Conservation (phyloP, 2,329 filamentous ascomycete genomes). For the Colletotrichum tabaci region DNA sequence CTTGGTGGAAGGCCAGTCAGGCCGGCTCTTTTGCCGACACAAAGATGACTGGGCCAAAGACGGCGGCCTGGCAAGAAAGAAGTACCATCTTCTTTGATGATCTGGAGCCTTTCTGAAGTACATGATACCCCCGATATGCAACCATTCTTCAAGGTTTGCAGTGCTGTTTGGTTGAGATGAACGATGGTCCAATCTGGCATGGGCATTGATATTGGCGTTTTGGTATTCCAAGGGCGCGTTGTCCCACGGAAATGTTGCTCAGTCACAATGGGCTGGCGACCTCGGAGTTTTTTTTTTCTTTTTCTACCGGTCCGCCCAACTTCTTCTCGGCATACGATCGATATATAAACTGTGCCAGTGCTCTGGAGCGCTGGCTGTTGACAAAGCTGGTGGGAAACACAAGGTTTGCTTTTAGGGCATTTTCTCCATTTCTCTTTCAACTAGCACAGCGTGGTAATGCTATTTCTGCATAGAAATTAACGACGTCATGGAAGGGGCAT, state of each 20-base stretch:
- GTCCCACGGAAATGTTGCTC: neutral
- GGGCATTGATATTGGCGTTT: conserved; percentile 3
- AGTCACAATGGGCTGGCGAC: neutral
- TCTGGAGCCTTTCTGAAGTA: conserved; percentile 46
- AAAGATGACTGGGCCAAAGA: neutral
- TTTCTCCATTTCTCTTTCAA: conserved; percentile 14
- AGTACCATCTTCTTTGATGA: conserved; percentile 39
- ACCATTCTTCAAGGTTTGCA: neutral
- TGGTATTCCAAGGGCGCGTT: conserved; percentile 4
- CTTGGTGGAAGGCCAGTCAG: conserved; percentile 28
- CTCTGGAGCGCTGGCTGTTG: conserved; percentile 7
- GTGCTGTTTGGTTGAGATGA: neutral
- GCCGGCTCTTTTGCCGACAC: neutral
- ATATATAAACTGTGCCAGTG: conserved; percentile 2
- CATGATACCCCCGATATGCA: conserved; percentile 37
- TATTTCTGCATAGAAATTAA: conserved; percentile 31
- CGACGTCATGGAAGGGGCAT: conserved; percentile 35
- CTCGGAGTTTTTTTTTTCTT: neutral
- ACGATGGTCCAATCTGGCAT: neutral
- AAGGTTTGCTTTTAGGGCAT: neutral
- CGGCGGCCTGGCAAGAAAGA: conserved; percentile 7
- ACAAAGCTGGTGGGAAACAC: neutral
- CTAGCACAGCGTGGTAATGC: conserved; percentile 32
- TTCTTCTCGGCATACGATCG: neutral
- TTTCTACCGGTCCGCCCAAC: neutral